Conservation (phyloP, 164 flowering plant species). For the Magnolia sinica region DNA sequence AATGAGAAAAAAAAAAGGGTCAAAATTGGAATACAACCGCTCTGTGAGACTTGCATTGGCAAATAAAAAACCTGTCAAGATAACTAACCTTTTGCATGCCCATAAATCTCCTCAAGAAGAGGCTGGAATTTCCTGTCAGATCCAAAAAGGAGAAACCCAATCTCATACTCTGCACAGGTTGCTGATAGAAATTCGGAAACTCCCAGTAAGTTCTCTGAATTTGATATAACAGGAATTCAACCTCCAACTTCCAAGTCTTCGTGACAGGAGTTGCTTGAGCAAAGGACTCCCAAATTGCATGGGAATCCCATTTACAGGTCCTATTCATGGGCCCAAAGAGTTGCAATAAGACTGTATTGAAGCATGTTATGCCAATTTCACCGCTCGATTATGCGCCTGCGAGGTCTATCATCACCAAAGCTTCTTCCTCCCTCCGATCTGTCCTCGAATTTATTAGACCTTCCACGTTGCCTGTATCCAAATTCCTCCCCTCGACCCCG, state of each 20-base stretch:
- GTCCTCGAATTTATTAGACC: slow-evolving; percentile 18
- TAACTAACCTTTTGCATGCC: background rate
- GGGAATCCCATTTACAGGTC: no score
- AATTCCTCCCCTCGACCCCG: slow-evolving; percentile 23
- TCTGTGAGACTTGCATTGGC: background rate
- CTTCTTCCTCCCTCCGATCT: slow-evolving; percentile 25
- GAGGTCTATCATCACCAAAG: slow-evolving; percentile 39
- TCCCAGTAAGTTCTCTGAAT: background rate
- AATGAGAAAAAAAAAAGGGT: no score
- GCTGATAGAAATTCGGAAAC: background rate
- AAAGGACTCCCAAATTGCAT: background rate
- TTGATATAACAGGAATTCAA: background rate
- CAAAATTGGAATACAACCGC: background rate
- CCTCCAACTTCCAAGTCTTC: background rate
- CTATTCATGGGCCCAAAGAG: background rate
- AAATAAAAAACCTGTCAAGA: background rate
- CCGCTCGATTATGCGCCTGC: slow-evolving; percentile 50
- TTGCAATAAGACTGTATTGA: background rate
- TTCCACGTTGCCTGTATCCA: slow-evolving; percentile 29
- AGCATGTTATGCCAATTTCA: slow-evolving; percentile 8
- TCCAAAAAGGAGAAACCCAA: background rate
- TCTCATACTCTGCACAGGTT: background rate
- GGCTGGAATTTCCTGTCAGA: background rate
- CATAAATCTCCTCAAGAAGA: background rate
- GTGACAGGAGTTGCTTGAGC: background rate